Evolutionary conservation across 768 basidiomycete species (phyloP).

Genomic region (Mycena capillaripes): DNA sequence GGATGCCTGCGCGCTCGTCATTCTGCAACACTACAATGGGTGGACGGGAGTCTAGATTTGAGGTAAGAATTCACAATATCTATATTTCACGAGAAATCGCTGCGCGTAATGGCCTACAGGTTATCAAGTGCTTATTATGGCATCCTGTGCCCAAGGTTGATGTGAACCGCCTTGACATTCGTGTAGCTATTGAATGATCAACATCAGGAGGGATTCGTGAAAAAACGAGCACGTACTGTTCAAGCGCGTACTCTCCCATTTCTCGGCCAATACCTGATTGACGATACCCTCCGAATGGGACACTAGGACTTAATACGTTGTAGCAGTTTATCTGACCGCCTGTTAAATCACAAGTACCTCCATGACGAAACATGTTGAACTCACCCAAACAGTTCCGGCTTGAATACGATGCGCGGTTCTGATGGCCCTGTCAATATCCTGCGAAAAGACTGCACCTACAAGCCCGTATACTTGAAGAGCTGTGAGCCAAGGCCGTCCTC

Average conservation of each 20-base stretch:
- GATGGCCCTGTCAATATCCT: constrained; percentile 60
- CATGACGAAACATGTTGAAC: not conserved
- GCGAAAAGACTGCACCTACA: constrained; percentile 66
- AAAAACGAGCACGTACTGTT: constrained; percentile 48
- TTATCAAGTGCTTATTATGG: no score
- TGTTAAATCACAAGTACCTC: no score
- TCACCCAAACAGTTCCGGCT: constrained; percentile 75
- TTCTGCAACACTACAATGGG: no score
- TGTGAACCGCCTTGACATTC: constrained; percentile 66
- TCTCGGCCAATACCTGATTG: constrained; percentile 74
- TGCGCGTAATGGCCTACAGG: no score
- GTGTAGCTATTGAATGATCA: constrained; percentile 49
- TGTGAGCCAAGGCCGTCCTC: not conserved
- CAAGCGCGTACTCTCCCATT: constrained; percentile 67
- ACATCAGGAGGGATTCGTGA: no score
- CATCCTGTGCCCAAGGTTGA: constrained; percentile 56
- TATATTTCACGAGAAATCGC: no score
- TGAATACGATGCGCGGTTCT: constrained; percentile 66
- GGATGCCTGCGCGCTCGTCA: no score
- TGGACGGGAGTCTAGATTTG: no score
- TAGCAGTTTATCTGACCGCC: constrained; percentile 58
- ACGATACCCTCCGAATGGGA: constrained; percentile 78
- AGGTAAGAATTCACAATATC: no score
- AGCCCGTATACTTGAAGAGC: constrained; percentile 62
- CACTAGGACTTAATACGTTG: constrained; percentile 53